Evolutionary conservation across 2,329 filamentous ascomycete genomes (phyloP), one percentile per base, ranked within the genome.

Genomic region (Didymella segeticola): DNA sequence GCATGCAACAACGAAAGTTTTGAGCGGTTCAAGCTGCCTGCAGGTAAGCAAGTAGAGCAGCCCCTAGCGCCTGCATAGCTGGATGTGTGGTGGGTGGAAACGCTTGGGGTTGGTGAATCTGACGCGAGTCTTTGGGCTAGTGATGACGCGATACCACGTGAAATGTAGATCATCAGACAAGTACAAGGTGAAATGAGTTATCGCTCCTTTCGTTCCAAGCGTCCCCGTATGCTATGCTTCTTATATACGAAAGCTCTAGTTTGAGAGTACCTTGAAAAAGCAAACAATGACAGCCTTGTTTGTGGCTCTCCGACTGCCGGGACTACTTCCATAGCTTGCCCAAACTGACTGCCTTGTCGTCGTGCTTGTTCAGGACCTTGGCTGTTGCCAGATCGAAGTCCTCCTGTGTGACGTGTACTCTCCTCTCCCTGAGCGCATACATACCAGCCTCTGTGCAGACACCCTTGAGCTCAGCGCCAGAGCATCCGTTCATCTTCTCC

Each of bases 401-500:
- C 79, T 99, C 95, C 77, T 99, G 95, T 30, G 95, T 99, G 63
- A 99, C 95, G 76, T 99, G 95, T 54, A 99, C 93, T 78, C 95
- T 88, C 73, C 95, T 84, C 80, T 99, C 95, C 66, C 95, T 88
- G 61, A 99, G 83, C 12, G 95, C 95, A 73, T 95, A 99, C 95
- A 99, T 99, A 69, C 95, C 95, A 2, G 95, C 92, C 78, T 99
- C 95, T 38, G 95, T 99, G 77, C 95, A 99, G 41, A 99, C 95
- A 80, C 95, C 95, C 86, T 99, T 99, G 67, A 99, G 79, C 79
- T 99, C 95, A 48, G 95, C 95, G 57, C 95, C 95, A 3, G 93
- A 97, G 78, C 95, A 99, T 45, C 95, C 95, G 71, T 97, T 97
- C 95, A 99, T 99, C 86, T 98, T 98, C 83, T 99, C 95, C 25